Evolutionary conservation across 495 filamentous ascomycete genomes (phyloP).

Genomic region (Aspergillus wentii): DNA sequence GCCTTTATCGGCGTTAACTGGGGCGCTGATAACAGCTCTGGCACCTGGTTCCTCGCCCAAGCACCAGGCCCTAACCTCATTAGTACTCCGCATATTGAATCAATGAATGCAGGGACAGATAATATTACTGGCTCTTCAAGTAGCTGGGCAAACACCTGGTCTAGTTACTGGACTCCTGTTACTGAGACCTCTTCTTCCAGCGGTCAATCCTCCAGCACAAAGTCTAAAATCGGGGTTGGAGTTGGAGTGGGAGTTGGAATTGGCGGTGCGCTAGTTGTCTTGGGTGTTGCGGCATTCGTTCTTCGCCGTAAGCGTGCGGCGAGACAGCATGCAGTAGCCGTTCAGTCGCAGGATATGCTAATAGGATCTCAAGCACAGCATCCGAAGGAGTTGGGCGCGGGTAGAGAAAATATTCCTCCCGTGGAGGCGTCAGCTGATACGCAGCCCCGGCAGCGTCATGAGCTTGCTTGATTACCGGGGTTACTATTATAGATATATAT

Average conservation of each 20-base stretch:
- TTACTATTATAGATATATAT: background rate
- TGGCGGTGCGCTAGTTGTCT: background rate
- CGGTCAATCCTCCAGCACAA: background rate
- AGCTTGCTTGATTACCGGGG: background rate
- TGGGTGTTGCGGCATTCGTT: background rate
- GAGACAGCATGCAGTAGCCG: background rate
- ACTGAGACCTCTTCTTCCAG: background rate
- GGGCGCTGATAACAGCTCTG: constrained; percentile 18
- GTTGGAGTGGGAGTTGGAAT: background rate
- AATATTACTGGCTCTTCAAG: constrained; percentile 19
- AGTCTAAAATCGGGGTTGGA: background rate
- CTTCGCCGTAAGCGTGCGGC: background rate
- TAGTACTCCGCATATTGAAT: background rate
- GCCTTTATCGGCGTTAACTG: constrained; percentile 52
- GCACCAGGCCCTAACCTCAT: constrained; percentile 40
- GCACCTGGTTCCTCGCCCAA: constrained; percentile 42
- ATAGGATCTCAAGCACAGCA: background rate
- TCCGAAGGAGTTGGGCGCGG: background rate
- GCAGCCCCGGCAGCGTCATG: background rate
- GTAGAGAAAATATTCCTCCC: background rate
- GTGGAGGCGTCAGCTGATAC: background rate
- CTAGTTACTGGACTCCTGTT: constrained; percentile 26
- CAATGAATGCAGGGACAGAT: constrained; percentile 2
- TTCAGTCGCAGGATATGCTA: background rate
- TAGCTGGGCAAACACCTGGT: constrained; percentile 32